Evolutionary conservation across 2,329 filamentous ascomycete genomes (phyloP), one percentile per base, ranked within the genome.

Genomic region (Scopulariopsis brevicaulis): DNA sequence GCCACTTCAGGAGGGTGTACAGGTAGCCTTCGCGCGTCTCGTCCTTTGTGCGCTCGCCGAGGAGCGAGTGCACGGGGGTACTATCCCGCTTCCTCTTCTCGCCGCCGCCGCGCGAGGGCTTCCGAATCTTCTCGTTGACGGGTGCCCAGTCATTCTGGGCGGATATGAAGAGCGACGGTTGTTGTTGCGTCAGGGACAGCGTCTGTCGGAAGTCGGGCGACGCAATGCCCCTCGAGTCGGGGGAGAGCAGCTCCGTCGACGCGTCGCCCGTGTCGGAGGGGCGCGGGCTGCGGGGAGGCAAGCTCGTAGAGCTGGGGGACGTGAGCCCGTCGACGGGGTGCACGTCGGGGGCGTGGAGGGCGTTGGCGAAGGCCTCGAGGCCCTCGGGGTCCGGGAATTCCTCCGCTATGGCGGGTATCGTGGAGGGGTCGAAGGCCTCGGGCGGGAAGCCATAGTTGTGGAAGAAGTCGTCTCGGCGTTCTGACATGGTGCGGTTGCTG

Each of bases 111-210:
- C 48, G 48, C 3, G 18, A n/a, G 66, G 70, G 67, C 66, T 71
- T 76, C 56, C 61, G 62, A 15, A 92, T 79, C 59, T 81, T 85
- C 68, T 93, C 83, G 64, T 88, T 86, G 14, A 97, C 83, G 0
- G 94, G 94, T 18, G 89, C 86, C 94, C 94, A 99, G 75, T 99
- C 94, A 70, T 96, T 96, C 67, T 95, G 84, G 48, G 94, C 93
- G 3, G 90, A 89, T 65, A 97, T 90, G 68, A 92, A 91, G 55
- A 82, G 73, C 53, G 46, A 50, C 4, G 46, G 46, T 3, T 50
- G 46, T 70, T 25, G 71, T 69, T 3, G 73, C 71, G 1, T 71
- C 71, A 22, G 72, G 70, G 0, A 71, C 73, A 0, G 71, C 69
- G 2, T 71, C 67, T 1, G 71, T 69, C n/a, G 71, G 66, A 40